Base-by-base conservation (phyloP, 208 protist genomes). In the Acanthamoeba lenticulata region DNA sequence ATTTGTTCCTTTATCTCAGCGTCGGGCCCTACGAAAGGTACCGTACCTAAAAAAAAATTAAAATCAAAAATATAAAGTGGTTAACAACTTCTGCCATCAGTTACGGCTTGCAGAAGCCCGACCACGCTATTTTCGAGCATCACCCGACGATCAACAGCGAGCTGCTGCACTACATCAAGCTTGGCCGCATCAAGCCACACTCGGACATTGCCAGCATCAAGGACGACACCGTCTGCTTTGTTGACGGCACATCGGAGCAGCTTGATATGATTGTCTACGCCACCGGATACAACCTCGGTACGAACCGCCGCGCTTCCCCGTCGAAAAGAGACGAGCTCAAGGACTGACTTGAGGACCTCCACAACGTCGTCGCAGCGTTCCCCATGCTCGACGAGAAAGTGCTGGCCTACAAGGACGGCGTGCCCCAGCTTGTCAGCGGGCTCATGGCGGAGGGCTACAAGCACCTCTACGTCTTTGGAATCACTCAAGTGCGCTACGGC, bases 101-200 rank as follows among this genome's bases (percentile, higher is more conserved):
- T 32, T 91, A 91, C 49, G 83, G 55, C 15, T 55, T 94, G 29
- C 81, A 91, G 72, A 94, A 92, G 74, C 93, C 93, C 45, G 83
- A 92, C 57, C 93, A 94, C 49, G 55, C 19, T 15, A 32, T 94
- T 3, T 94, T 94, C 55, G 93, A 94, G 52, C 52, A 74, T 21
- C 85, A 94, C 45, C 93, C 93, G 38, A 94, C 93, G 2, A 94
- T 94, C 27, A 94, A 94, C 55, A 88, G 67, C 62, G 93, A 94
- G 36, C 90, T 94, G 81, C 38, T 94, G 0, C 93, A 94, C 67
- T 92, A 57, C 57, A 79, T 94, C 45, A 92, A 92, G 49, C 90
- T 94, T 38, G 93, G 93, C 19, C 49, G 74, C 19, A 94, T 94
- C 32, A 24, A 29, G 19, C 93, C 93, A 32, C 79, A 92, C 13